A percentile compares a stretch with the other conserved stretches of the same genome.
Conservation (phyloP, 768 basidiomycete genomes). For the Xerocomellus intermedius region DNA sequence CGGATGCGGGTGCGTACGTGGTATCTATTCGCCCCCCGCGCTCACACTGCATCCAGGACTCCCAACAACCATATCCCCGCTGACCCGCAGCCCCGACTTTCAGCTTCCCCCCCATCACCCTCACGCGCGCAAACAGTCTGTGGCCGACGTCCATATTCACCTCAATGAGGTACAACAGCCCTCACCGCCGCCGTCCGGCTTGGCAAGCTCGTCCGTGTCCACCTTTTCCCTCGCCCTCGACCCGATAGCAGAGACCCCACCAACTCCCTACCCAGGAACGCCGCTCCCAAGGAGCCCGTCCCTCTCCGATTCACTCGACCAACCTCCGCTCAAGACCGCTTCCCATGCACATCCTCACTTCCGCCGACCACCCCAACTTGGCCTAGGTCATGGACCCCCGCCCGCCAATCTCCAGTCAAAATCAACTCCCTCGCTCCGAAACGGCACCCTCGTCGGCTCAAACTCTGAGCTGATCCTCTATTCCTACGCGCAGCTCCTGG, state of each 20-base stretch:
- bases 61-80: slow-evolving; percentile 19
- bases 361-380: slow-evolving; percentile 40
- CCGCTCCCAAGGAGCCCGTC: slow-evolving; percentile 31
- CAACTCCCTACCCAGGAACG: slow-evolving; percentile 38
- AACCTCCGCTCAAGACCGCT: slow-evolving; percentile 22
- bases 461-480: slow-evolving; percentile 76
- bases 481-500: slow-evolving; percentile 79
- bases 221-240: slow-evolving; percentile 49
- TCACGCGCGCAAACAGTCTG: slow-evolving; percentile 73
- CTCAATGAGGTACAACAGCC: slow-evolving; percentile 31
- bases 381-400: slow-evolving; percentile 46
- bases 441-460: slow-evolving; percentile 45
- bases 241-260: slow-evolving; percentile 45
- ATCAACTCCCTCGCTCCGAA: slow-evolving; percentile 29
- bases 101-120: slow-evolving; percentile 62
- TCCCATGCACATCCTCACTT: slow-evolving; percentile 37
- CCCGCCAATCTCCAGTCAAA: slow-evolving; percentile 21
- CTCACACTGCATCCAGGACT: slow-evolving; percentile 10
- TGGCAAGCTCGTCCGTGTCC: slow-evolving; percentile 41
- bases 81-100: slow-evolving; percentile 51
- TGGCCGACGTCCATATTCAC: slow-evolving; percentile 50
- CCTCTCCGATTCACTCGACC: slow-evolving; percentile 29
- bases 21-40: neutral
- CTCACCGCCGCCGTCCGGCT: slow-evolving; percentile 22
- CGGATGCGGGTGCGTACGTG: slow-evolving; percentile 18